Percentiles rank a stretch among this genome's conserved stretches.
Conservation (phyloP, 2,329 filamentous ascomycete genomes). For the Capronia americana region DNA sequence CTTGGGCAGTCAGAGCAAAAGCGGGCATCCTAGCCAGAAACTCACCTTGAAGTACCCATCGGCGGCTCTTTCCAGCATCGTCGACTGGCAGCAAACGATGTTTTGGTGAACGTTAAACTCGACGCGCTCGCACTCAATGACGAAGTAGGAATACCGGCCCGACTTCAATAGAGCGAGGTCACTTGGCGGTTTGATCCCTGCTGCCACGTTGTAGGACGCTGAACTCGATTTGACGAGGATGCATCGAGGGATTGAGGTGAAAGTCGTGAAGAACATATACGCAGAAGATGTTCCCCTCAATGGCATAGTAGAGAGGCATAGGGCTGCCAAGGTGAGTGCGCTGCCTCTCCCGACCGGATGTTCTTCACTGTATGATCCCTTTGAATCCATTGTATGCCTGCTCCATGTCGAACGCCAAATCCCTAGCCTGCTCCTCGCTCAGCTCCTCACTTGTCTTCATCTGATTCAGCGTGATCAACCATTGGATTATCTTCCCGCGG, state of each 20-base stretch:
- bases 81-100: constrained; percentile 40
- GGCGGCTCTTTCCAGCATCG: constrained; percentile 36
- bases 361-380: constrained; percentile 62
- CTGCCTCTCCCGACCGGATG: no score
- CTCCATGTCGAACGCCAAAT: constrained; percentile 92
- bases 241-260: not conserved
- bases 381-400: constrained; percentile 95
- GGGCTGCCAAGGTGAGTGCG: not conserved
- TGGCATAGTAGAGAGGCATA: not conserved
- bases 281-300: not conserved
- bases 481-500: constrained; percentile 96
- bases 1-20: not conserved
- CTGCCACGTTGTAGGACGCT: not conserved
- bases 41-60: constrained; percentile 41
- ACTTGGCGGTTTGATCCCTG: constrained; percentile 1
- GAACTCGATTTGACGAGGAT: not conserved
- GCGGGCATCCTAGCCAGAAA: not conserved
- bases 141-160: constrained; percentile 20
- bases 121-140: constrained; percentile 35
- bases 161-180: not conserved
- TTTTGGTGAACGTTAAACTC: constrained; percentile 41
- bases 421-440: constrained; percentile 82
- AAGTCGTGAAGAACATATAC: not conserved
- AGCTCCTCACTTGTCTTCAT: constrained; percentile 96
- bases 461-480: constrained; percentile 95